Percentiles rank a stretch among this genome's conserved stretches.
Evolutionary conservation across 495 filamentous ascomycete species (phyloP).

Genomic region (Daldinia concentrica): DNA sequence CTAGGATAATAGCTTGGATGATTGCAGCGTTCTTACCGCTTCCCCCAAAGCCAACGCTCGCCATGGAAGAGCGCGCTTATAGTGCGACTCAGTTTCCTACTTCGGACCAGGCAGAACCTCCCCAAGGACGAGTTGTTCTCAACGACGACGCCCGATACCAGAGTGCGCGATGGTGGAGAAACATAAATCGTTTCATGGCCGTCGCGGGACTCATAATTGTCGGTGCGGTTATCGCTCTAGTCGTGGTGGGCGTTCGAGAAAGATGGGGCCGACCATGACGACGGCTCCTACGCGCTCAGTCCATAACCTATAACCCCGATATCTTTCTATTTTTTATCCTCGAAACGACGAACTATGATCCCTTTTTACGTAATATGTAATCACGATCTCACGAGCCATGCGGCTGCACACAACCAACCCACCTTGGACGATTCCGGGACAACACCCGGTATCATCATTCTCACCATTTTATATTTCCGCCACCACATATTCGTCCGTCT

Average conservation of each 20-base stretch:
- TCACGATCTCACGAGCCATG: conserved; percentile 44
- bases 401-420: conserved; percentile 27
- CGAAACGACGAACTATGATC: conserved; percentile 32
- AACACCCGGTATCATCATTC: conserved; percentile 22
- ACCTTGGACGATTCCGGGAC: conserved; percentile 18
- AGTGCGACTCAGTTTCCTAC: conserved; percentile 40
- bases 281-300: conserved; percentile 6
- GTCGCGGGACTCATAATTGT: conserved; percentile 80
- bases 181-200: conserved; percentile 87
- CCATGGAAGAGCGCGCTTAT: conserved; percentile 53
- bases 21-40: conserved; percentile 84
- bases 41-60: conserved; percentile 63
- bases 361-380: conserved; percentile 43
- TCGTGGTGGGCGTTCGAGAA: conserved; percentile 63
- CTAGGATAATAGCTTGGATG: conserved; percentile 72
- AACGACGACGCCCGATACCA: conserved; percentile 73
- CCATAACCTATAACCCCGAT: conserved; percentile 11
- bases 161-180: conserved; percentile 93
- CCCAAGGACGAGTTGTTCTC: conserved; percentile 47
- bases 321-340: conserved; percentile 30
- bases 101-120: conserved; percentile 48
- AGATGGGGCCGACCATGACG: conserved; percentile 47
- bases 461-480: conserved; percentile 12
- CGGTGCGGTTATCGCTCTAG: conserved; percentile 73
- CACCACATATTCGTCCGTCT: conserved; percentile 13